These are phyloP conservation scores for Suillus sp. DNA, from an alignment of 768 basidiomycete species.

Conservation along the genomic window DNA sequence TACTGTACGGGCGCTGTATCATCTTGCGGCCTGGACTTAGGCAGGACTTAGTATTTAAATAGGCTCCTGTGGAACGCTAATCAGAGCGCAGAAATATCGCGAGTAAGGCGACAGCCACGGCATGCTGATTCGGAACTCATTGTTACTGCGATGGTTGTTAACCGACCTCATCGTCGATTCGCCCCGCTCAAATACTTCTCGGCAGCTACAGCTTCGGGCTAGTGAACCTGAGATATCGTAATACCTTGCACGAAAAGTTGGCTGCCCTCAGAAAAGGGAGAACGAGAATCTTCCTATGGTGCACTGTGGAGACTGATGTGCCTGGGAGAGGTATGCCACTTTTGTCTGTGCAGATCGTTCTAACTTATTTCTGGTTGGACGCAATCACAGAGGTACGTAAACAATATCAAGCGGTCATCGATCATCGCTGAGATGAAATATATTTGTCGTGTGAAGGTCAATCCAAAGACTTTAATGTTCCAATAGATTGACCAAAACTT, in stretches of 20 bases:
- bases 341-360: background rate
- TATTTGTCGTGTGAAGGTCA: background rate
- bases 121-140: background rate
- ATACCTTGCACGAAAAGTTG: background rate
- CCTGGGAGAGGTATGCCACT: background rate
- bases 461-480: no score
- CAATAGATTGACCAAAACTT: background rate
- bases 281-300: background rate
- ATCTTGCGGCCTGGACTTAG: background rate
- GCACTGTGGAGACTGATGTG: background rate
- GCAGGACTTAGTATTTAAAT: background rate
- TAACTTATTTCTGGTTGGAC: background rate
- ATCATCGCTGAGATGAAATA: constrained; percentile 1
- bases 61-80: background rate
- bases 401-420: background rate
- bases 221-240: background rate
- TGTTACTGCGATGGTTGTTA: background rate
- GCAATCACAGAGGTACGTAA: background rate
- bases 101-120: background rate
- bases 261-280: background rate
- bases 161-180: background rate
- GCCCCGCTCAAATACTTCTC: background rate
- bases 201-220: background rate
- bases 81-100: background rate
- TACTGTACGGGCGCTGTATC: background rate